Conservation (phyloP, 1,284 basidiomycete genomes). For the Ganoderma sinense region DNA sequence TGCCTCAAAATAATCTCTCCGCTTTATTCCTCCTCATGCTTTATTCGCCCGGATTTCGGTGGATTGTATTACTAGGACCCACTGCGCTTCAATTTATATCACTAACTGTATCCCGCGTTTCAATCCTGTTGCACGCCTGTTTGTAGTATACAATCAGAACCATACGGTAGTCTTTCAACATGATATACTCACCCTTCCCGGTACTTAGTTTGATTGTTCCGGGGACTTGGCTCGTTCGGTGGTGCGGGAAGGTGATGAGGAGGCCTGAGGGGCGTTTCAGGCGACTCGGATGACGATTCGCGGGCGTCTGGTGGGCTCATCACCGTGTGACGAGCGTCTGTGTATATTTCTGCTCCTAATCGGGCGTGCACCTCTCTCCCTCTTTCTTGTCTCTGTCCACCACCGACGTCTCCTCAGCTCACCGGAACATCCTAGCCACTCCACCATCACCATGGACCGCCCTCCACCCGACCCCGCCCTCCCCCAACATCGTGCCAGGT, state of each 20-base stretch:
- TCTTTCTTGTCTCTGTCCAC: slow-evolving; percentile 30
- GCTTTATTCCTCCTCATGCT: background rate
- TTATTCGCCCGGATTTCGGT: background rate
- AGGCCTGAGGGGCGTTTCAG: too few relatives aligned
- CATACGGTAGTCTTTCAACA: background rate
- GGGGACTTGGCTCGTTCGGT: background rate
- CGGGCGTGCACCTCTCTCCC: slow-evolving; percentile 21
- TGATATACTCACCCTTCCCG: background rate
- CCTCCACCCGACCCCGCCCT: background rate
- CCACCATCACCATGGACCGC: slow-evolving; percentile 19
- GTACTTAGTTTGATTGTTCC: background rate
- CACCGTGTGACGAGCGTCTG: slow-evolving; percentile 27
- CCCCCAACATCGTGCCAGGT: slow-evolving; percentile 7
- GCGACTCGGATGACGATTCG: too few relatives aligned
- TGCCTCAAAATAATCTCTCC: background rate
- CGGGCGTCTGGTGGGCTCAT: slow-evolving; percentile 10
- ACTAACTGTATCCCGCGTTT: slow-evolving; percentile 16
- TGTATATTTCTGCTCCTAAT: slow-evolving; percentile 20
- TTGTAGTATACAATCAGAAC: slow-evolving; percentile 1
- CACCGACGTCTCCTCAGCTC: slow-evolving; percentile 13
- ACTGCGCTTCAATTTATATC: slow-evolving; percentile 10
- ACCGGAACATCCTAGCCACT: background rate
- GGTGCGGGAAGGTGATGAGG: background rate
- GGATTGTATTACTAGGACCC: background rate
- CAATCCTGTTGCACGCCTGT: background rate